phyloP scores from a whole-genome alignment of 2,329 filamentous ascomycete genomes.

The Pseudogymnoascus pannorum region DNA sequence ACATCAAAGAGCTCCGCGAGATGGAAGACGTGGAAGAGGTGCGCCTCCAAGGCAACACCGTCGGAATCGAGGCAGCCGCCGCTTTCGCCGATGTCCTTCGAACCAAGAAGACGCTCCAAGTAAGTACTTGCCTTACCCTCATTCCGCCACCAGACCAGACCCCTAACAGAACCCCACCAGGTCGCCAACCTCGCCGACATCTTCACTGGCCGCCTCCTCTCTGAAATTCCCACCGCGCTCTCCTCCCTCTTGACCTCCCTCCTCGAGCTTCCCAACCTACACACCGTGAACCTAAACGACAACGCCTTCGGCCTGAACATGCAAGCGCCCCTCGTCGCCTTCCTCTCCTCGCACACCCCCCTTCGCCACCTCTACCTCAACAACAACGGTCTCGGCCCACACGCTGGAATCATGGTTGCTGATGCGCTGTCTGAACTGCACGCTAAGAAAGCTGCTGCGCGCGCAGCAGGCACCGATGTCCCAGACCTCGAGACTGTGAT shows the following conservation, averaged over 20 bases:
- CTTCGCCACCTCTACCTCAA: constrained; percentile 93
- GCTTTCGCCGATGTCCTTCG: constrained; percentile 75
- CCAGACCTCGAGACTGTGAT: constrained; percentile 92
- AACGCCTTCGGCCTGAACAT: constrained; percentile 97
- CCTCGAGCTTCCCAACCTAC: constrained; percentile 75
- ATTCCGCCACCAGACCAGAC: neutral
- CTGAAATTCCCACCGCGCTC: constrained; percentile 87
- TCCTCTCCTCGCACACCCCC: constrained; percentile 80
- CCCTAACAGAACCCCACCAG: constrained; percentile 31
- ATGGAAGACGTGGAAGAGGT: constrained; percentile 77
- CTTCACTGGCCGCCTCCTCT: constrained; percentile 88
- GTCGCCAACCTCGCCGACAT: constrained; percentile 91
- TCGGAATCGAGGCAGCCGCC: constrained; percentile 82
- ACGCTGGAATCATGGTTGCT: constrained; percentile 81
- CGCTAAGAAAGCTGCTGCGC: constrained; percentile 71
- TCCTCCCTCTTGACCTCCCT: constrained; percentile 79
- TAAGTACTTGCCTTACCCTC: constrained; percentile 32
- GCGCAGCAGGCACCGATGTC: constrained; percentile 62
- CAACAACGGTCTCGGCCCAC: constrained; percentile 94
- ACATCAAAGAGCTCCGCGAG: constrained; percentile 68
- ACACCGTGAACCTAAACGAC: constrained; percentile 92
- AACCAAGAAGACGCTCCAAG: constrained; percentile 75
- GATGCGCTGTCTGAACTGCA: constrained; percentile 80
- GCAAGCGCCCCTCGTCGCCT: constrained; percentile 84
- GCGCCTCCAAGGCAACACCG: constrained; percentile 80